Conservation (phyloP, 768 basidiomycete species). For the Neoboletus brunneissimus region DNA sequence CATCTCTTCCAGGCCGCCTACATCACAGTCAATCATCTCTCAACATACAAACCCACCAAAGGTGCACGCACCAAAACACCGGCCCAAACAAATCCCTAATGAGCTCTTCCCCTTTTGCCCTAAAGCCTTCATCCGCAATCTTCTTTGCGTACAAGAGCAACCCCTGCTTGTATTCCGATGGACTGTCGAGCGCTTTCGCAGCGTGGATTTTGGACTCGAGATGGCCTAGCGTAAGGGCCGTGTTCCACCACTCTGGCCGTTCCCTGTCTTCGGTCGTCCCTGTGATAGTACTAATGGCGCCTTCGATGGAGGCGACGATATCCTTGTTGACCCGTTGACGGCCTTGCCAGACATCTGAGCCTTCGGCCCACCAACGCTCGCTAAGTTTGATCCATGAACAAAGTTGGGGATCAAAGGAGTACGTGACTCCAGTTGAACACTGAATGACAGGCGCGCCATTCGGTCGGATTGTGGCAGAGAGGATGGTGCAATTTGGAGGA, state of each 20-base stretch:
- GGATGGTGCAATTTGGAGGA: conserved; percentile 56
- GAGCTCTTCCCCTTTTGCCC: conserved; percentile 86
- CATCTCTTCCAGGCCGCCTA: conserved; percentile 67
- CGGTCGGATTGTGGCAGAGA: conserved; percentile 64
- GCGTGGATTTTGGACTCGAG: conserved; percentile 81
- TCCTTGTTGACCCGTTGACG: conserved; percentile 57
- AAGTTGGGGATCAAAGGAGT: conserved; percentile 73
- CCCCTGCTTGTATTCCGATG: conserved; percentile 78
- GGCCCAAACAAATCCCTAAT: conserved; percentile 89
- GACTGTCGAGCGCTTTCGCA: conserved; percentile 71
- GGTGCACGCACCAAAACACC: conserved; percentile 70
- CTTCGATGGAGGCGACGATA: conserved; percentile 51
- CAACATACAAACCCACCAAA: background rate
- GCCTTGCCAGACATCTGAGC: conserved; percentile 81
- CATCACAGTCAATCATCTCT: background rate
- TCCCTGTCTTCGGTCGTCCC: conserved; percentile 39
- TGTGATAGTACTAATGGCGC: conserved; percentile 49
- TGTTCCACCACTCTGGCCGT: conserved; percentile 76
- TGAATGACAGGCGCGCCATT: conserved; percentile 79
- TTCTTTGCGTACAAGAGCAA: conserved; percentile 76
- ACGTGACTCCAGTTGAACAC: conserved; percentile 73
- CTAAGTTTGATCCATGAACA: conserved; percentile 71
- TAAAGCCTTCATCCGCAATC: conserved; percentile 87
- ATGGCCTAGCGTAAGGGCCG: conserved; percentile 83
- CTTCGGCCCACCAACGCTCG: conserved; percentile 82